phyloP scores from a whole-genome alignment of 192 early-diverging fungal species.

The Lobulomyces angularis region DNA sequence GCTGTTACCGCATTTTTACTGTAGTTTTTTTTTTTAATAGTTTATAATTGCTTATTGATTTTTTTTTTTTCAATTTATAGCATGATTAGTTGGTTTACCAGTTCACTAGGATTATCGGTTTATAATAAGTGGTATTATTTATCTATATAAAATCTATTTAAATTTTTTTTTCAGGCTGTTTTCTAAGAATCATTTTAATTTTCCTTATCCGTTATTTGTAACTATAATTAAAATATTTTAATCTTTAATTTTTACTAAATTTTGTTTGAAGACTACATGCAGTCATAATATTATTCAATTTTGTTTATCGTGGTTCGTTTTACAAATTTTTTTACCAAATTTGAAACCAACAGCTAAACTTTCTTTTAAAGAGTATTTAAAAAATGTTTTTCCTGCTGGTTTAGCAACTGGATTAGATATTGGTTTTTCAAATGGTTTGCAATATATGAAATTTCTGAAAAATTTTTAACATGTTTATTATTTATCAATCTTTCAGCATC shows the following conservation, averaged over 20 bases:
- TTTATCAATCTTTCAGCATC: no score
- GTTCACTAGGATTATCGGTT: constrained; percentile 61
- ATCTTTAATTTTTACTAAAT: no score
- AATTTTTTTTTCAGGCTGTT: no score
- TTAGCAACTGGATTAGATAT: constrained; percentile 81
- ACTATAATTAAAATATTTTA: no score
- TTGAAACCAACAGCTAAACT: constrained; percentile 50
- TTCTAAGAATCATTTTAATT: constrained; percentile 64
- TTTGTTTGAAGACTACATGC: no score
- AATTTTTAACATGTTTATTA: background rate
- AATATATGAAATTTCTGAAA: background rate
- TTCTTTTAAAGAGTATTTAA: constrained; percentile 38
- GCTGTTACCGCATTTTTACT: no score
- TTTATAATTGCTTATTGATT: no score
- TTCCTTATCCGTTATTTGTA: constrained; percentile 78
- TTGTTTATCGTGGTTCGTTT: constrained; percentile 31
- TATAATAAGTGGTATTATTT: constrained; percentile 98
- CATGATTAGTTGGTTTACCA: constrained; percentile 56
- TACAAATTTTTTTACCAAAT: constrained; percentile 38
- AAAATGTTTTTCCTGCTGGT: constrained; percentile 74
- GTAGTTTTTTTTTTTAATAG: no score
- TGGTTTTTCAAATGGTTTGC: constrained; percentile 62
- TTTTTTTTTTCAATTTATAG: no score
- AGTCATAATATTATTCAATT: constrained; percentile 82
- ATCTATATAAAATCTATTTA: no score